Percentiles rank a stretch among this genome's conserved stretches.
Conservation (phyloP, 2,329 filamentous ascomycete genomes). For the Aureobasidium sp. region DNA sequence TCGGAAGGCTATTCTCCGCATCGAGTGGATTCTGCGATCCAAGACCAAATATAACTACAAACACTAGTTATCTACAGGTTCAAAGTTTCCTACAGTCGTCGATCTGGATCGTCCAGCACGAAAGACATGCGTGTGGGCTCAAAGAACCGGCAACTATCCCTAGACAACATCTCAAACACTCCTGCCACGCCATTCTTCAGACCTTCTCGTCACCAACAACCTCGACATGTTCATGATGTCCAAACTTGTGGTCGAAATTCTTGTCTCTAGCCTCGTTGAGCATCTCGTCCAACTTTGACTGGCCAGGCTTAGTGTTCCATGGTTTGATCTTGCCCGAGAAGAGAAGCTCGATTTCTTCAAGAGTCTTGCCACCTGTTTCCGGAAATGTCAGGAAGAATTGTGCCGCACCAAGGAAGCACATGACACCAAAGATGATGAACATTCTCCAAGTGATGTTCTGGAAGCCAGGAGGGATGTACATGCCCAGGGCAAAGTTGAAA, state of each 20-base stretch:
- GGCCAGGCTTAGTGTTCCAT: conserved; percentile 30
- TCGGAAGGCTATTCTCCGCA: no score
- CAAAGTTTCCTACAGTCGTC: no score
- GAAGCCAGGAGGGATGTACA: conserved; percentile 51
- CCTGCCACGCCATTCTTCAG: conserved; percentile 14
- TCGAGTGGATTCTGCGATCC: background rate
- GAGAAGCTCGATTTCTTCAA: conserved; percentile 33
- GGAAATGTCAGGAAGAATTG: conserved; percentile 39
- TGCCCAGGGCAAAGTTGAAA: conserved; percentile 51
- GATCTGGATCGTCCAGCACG: no score
- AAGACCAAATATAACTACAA: no score
- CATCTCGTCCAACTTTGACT: conserved; percentile 24
- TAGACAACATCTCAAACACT: background rate
- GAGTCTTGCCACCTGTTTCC: conserved; percentile 31
- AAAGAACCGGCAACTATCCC: background rate
- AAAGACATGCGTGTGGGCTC: background rate
- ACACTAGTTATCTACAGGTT: no score
- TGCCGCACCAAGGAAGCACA: conserved; percentile 38
- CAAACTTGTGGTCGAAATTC: conserved; percentile 10
- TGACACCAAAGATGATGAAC: conserved; percentile 41
- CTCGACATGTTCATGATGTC: background rate
- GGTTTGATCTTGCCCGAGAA: conserved; percentile 28
- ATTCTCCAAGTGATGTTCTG: conserved; percentile 32
- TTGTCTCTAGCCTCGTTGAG: conserved; percentile 18
- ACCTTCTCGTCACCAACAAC: conserved; percentile 6